These are phyloP conservation scores for Deuterostichococcus epilithicus DNA, from an alignment of 139 green algal species.

Conservation along the genomic window DNA sequence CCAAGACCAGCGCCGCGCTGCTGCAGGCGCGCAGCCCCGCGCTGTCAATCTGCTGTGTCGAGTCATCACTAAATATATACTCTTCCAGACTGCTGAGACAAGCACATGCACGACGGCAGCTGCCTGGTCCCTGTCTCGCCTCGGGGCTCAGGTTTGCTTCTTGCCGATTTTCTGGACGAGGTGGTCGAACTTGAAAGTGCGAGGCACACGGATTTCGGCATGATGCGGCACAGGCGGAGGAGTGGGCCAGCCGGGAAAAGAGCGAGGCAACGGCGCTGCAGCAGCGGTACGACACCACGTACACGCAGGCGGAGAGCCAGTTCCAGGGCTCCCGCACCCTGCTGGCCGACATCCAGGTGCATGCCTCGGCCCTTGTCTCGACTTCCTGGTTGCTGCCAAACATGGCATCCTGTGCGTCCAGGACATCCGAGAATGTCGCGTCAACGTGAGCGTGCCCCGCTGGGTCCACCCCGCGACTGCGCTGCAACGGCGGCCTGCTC, in stretches of 20 bases:
- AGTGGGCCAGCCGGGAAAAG: slow-evolving; percentile 36
- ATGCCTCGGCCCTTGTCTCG: background rate
- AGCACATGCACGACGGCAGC: background rate
- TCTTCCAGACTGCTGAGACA: background rate
- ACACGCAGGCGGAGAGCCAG: slow-evolving; percentile 13
- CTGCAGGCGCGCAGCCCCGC: slow-evolving; percentile 31
- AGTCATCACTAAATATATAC: background rate
- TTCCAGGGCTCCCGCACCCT: slow-evolving; percentile 10
- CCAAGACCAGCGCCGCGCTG: slow-evolving; percentile 47
- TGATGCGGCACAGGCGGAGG: slow-evolving; percentile 25
- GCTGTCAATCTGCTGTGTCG: background rate
- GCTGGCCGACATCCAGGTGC: slow-evolving; percentile 12
- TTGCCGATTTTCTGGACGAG: background rate
- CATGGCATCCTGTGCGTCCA: no score
- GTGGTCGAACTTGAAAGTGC: background rate
- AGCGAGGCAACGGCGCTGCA: slow-evolving; percentile 35
- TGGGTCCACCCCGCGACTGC: background rate
- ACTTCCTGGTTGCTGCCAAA: background rate
- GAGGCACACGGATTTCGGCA: background rate
- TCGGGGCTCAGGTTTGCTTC: background rate
- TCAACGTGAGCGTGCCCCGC: no score
- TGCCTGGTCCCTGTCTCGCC: background rate
- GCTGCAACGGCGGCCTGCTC: background rate
- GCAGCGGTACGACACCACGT: slow-evolving; percentile 41
- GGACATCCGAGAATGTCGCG: no score